Evolutionary conservation across 495 filamentous ascomycete species (phyloP).

Genomic region (Aspergillus diversus): DNA sequence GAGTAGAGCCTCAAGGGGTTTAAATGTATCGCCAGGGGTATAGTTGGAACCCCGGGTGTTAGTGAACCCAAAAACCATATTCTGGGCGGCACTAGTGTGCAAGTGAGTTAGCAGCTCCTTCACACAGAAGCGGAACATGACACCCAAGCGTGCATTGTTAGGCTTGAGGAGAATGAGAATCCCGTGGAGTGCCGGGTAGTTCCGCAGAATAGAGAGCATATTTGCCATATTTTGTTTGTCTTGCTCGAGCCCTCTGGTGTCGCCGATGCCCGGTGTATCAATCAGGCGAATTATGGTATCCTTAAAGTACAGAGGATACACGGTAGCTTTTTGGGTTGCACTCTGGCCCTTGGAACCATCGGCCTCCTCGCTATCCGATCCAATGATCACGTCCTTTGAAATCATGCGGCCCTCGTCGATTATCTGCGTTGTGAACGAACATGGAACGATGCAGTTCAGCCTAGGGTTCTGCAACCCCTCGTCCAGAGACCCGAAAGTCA

Average conservation of each 20-base stretch:
- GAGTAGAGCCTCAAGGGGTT: constrained; percentile 12
- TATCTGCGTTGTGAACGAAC: constrained; percentile 18
- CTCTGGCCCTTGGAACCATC: constrained; percentile 16
- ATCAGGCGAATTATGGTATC: constrained; percentile 19
- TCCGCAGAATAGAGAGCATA: constrained; percentile 17
- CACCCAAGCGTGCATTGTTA: constrained; percentile 18
- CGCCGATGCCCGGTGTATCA: constrained; percentile 18
- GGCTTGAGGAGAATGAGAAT: constrained; percentile 21
- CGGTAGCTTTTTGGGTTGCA: constrained; percentile 19
- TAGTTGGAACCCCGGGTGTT: constrained; percentile 16
- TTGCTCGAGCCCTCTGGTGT: constrained; percentile 15
- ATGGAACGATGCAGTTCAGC: constrained; percentile 18
- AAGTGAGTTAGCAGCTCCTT: constrained; percentile 18
- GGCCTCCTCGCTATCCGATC: constrained; percentile 11
- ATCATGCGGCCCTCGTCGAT: constrained; percentile 15
- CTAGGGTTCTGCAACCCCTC: constrained; percentile 15
- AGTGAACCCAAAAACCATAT: constrained; percentile 18
- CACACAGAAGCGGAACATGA: constrained; percentile 21
- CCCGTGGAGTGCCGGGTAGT: constrained; percentile 17
- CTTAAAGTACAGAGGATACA: constrained; percentile 19
- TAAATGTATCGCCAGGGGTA: constrained; percentile 14
- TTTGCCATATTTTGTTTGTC: constrained; percentile 23
- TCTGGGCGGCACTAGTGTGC: constrained; percentile 16
- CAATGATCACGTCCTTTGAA: constrained; percentile 16
- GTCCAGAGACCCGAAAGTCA: constrained; percentile 16